Conservation (phyloP, 176 grass and related monocot species). For the Luzula sylvatica region DNA sequence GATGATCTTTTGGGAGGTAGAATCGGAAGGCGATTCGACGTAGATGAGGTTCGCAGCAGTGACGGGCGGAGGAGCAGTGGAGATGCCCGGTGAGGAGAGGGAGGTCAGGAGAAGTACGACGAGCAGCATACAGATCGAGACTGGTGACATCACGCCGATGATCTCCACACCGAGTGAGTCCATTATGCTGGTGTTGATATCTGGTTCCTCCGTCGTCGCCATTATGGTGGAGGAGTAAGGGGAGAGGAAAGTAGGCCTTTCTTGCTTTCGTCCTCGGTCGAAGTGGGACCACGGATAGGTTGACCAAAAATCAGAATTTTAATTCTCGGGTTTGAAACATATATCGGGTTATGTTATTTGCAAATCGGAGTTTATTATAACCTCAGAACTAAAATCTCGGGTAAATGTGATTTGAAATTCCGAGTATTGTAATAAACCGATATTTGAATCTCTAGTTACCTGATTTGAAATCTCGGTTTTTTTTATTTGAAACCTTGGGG, state of each 20-base stretch:
- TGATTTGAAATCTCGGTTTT: too few relatives aligned
- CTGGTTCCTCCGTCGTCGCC: constrained; percentile 6
- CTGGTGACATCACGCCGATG: constrained; percentile 77
- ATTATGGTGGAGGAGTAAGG: constrained; percentile 1
- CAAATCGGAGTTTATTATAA: too few relatives aligned
- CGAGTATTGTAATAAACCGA: too few relatives aligned
- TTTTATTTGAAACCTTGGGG: too few relatives aligned
- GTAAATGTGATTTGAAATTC: too few relatives aligned
- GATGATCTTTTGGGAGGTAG: constrained; percentile 46
- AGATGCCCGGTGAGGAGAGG: constrained; percentile 29
- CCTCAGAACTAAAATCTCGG: too few relatives aligned
- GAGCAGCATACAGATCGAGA: constrained; percentile 94
- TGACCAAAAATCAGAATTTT: too few relatives aligned
- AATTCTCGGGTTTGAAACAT: too few relatives aligned
- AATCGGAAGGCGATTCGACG: constrained; percentile 53
- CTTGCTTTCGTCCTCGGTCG: not conserved
- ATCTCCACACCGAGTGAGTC: constrained; percentile 72
- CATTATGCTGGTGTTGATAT: constrained; percentile 36
- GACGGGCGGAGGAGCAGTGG: constrained; percentile 31
- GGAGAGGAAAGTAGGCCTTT: not conserved
- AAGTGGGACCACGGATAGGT: too few relatives aligned
- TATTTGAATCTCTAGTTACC: too few relatives aligned
- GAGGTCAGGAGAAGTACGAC: constrained; percentile 79
- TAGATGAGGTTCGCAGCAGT: constrained; percentile 79
- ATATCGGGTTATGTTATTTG: too few relatives aligned